Evolutionary conservation across 78 protist species (phyloP).

Genomic region (Emiliania huxleyi): DNA sequence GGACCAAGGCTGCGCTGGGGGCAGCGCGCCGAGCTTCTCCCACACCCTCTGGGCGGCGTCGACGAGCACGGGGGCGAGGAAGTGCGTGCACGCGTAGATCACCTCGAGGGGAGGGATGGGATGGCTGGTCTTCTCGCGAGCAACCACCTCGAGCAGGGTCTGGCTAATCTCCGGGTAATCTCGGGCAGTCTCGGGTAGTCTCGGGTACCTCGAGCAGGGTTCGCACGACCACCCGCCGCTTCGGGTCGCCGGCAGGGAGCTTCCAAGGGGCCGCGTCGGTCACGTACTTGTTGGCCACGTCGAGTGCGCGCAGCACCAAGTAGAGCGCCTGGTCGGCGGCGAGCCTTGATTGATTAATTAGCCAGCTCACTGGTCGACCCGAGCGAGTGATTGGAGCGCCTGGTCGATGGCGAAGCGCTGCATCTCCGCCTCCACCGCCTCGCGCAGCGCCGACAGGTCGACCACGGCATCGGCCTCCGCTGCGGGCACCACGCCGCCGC

Average conservation of each 20-base stretch:
- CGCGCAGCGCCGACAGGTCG: neutral
- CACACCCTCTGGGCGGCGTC: neutral
- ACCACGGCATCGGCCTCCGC: neutral
- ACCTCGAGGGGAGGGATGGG: no score
- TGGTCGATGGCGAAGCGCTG: neutral
- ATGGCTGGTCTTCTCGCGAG: no score
- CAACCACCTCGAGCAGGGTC: no score
- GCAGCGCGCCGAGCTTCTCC: neutral
- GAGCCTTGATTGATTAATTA: no score
- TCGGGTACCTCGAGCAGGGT: no score
- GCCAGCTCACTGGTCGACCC: no score
- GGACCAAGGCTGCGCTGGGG: no score
- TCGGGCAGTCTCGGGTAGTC: no score
- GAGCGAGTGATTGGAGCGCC: neutral
- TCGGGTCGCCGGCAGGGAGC: conserved; percentile 1
- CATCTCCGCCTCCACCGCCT: neutral
- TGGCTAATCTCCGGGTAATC: no score
- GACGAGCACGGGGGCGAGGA: neutral
- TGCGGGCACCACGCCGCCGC: conserved; percentile 4
- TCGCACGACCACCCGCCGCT: conserved; percentile 23
- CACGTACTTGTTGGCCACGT: conserved; percentile 29
- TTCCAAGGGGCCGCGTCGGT: conserved; percentile 33
- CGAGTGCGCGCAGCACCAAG: neutral
- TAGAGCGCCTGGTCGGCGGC: neutral
- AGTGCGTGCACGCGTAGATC: conserved; percentile 17